phyloP scores from a whole-genome alignment of 2,329 filamentous ascomycete genomes.

The Diaporthe humulicola region DNA sequence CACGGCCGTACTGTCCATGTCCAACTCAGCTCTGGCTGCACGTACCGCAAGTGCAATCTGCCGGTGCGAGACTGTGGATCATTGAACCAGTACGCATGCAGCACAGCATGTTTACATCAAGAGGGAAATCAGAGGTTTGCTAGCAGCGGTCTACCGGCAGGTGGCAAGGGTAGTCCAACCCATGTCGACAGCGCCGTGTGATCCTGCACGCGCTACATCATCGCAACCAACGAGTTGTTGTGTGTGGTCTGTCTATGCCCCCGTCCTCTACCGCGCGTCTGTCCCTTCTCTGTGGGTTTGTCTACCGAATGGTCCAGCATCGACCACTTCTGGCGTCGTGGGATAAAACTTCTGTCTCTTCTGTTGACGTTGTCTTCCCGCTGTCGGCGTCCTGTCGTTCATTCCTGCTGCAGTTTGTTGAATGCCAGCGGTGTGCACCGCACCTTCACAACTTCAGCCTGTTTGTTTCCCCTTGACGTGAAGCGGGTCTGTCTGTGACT shows the following conservation, averaged over 20 bases:
- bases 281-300: slow-evolving; percentile 7
- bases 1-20: neutral
- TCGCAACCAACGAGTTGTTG: neutral
- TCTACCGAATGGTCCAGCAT: no score
- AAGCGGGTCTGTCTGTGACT: neutral
- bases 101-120: neutral
- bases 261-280: neutral
- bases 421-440: neutral
- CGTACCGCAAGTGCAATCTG: neutral
- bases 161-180: slow-evolving; percentile 10
- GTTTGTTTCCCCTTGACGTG: neutral
- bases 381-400: neutral
- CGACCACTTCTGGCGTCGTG: no score
- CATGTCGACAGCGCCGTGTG: slow-evolving; percentile 11
- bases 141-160: neutral
- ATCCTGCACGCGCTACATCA: slow-evolving; percentile 12
- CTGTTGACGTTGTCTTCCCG: neutral
- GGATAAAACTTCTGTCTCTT: neutral
- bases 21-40: neutral
- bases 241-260: neutral
- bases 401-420: neutral
- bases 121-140: neutral
- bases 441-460: neutral
- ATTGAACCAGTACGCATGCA: slow-evolving; percentile 10
- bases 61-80: neutral